Conservation (phyloP, 257 asterid genomes). For the Solanum virginianum region DNA sequence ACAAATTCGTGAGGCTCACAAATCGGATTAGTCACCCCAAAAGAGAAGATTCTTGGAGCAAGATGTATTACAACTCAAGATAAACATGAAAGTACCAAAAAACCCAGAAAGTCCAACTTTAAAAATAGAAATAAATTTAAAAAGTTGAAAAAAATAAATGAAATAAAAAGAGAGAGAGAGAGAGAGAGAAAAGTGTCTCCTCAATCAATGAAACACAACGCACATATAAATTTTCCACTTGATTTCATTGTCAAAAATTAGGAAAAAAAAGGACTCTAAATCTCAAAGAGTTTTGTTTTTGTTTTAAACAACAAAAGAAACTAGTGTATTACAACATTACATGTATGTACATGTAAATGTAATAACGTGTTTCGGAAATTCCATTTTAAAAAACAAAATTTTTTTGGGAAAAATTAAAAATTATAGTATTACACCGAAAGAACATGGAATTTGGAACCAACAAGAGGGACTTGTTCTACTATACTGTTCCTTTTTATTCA, state of each 20-base stretch:
- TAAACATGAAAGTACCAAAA: constrained; percentile 12
- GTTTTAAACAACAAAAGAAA: neutral
- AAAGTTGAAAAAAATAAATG: neutral
- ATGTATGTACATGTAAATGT: neutral
- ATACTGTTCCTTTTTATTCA: constrained; percentile 6
- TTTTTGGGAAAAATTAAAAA: neutral
- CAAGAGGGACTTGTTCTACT: constrained; percentile 10
- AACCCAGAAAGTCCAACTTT: constrained; percentile 12
- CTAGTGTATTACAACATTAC: neutral
- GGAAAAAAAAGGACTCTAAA: neutral
- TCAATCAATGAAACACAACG: neutral
- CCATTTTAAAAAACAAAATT: neutral
- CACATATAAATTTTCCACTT: constrained; percentile 5
- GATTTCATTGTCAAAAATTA: neutral
- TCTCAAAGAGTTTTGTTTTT: neutral
- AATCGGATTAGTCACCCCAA: constrained; percentile 7
- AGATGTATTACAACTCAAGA: neutral
- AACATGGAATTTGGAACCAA: constrained; percentile 7
- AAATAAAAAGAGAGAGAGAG: neutral
- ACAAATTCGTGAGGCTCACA: constrained; percentile 11
- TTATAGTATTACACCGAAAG: neutral
- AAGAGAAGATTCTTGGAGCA: constrained; percentile 9
- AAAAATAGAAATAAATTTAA: neutral
- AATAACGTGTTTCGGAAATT: neutral
- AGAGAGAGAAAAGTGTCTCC: neutral